Evolutionary conservation across 257 asterid species (phyloP).

Genomic region (Solanum bulbocastanum): DNA sequence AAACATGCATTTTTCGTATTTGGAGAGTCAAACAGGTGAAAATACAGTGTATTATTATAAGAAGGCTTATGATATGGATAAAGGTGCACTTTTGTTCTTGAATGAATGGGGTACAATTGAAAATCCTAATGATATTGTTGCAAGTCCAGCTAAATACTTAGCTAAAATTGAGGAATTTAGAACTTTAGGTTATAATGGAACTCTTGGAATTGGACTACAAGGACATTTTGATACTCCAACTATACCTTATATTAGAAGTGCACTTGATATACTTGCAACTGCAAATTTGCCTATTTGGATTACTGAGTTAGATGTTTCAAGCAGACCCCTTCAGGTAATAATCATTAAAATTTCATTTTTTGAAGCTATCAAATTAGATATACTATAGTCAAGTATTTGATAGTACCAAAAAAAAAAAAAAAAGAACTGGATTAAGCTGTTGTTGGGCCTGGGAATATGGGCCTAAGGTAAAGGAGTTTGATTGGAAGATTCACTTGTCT

Average conservation of each 20-base stretch:
- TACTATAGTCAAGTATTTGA: not conserved
- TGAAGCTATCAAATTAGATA: not conserved
- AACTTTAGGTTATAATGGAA: conserved; percentile 21
- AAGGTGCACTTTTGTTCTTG: conserved; percentile 7
- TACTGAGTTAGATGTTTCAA: conserved; percentile 29
- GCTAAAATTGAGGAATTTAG: conserved; percentile 24
- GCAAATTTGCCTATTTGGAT: conserved; percentile 43
- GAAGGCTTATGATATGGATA: conserved; percentile 15
- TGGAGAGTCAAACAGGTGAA: not conserved
- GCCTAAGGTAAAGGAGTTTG: not conserved
- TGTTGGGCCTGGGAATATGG: not conserved
- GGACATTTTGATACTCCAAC: conserved; percentile 23
- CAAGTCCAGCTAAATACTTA: conserved; percentile 19
- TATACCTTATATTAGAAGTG: conserved; percentile 25
- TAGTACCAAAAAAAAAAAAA: not conserved
- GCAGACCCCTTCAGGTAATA: not conserved
- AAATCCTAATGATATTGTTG: not conserved
- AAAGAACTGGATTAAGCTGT: not conserved
- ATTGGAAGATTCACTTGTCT: not conserved
- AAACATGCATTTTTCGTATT: conserved; percentile 7
- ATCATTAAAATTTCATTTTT: not conserved
- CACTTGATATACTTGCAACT: conserved; percentile 33
- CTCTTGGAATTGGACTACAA: conserved; percentile 35
- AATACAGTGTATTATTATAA: not conserved
- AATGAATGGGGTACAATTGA: conserved; percentile 27